Evolutionary conservation across 2,329 filamentous ascomycete species (phyloP), one percentile per base, ranked within the genome.

Genomic region (Gliomastix tumulicola): DNA sequence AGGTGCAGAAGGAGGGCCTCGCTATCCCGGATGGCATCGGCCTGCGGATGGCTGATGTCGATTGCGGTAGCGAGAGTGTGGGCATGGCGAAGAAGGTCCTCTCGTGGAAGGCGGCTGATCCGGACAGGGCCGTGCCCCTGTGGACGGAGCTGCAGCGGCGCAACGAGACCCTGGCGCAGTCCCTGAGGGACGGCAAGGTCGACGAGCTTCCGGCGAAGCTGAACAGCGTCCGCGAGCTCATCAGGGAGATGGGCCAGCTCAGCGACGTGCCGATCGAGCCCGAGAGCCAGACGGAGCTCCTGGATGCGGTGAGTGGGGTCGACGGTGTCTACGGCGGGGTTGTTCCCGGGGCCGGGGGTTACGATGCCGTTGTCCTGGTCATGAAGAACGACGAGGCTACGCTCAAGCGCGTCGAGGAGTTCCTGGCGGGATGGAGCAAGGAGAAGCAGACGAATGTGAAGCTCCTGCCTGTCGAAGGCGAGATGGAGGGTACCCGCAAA

Each of bases 61-160:
- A 94, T 56, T 95, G 89, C 54, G 92, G 92, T 21, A 90, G 83
- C 34, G 78, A 94, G 65, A 97, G 90, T 7, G 89, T 94, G 0
- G 77, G 88, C 12, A 97, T 98, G 92, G 92, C 96, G 25, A 94
- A 90, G 65, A 77, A 86, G 54, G 86, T 98, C 12, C 70, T 97
- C 4, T 74, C 75, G 21, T 98, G 92, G 92, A 71, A 84, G 35
- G 74, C 76, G 34, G 61, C 72, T 33, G 77, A 87, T 16, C 63
- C 69, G 0, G 69, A 71, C 4, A 74, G 71, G n/a, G 81, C 88
- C 3, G 75, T 77, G 43, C 51, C 59, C 42, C 67, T 96, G 15
- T 97, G 89, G 88, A 71, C 74, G 32, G 67, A 74, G 2, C 62
- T 98, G 40, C 88, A 97, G 57, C 58, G 55, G 3, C 72, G 75